Evolutionary conservation across 352 stramenopile species (phyloP).

Genomic region (Pythium aristosporum): DNA sequence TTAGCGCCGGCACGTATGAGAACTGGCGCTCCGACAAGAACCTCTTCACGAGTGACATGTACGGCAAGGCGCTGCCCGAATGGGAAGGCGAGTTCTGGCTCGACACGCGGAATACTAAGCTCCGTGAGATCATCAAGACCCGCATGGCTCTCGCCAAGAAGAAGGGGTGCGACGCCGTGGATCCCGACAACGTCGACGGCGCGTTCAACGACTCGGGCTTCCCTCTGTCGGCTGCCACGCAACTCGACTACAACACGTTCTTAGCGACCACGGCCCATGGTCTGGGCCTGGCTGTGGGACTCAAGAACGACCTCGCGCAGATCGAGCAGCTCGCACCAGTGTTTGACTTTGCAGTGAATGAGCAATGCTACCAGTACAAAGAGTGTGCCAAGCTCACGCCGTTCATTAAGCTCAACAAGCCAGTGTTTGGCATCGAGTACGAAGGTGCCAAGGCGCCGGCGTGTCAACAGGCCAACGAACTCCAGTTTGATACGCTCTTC

Average conservation of each 20-base stretch:
- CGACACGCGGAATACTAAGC: constrained; percentile 33
- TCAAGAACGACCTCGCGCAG: constrained; percentile 58
- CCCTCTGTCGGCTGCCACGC: constrained; percentile 33
- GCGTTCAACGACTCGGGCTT: constrained; percentile 39
- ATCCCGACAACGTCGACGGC: constrained; percentile 59
- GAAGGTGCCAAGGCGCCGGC: constrained; percentile 30
- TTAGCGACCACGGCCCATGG: constrained; percentile 40
- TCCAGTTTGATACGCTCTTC: constrained; percentile 42
- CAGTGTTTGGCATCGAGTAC: constrained; percentile 67
- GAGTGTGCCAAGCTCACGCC: constrained; percentile 39
- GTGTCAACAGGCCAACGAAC: constrained; percentile 32
- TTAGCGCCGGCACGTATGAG: constrained; percentile 52
- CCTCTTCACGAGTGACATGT: constrained; percentile 37
- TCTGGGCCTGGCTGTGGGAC: constrained; percentile 40
- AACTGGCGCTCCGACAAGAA: constrained; percentile 47
- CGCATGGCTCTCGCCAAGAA: constrained; percentile 43
- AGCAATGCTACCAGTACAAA: constrained; percentile 53
- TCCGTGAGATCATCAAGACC: constrained; percentile 40
- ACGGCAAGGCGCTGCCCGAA: constrained; percentile 29
- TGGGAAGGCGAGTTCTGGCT: constrained; percentile 44
- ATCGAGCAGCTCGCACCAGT: constrained; percentile 34
- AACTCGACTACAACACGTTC: constrained; percentile 53
- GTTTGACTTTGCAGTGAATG: constrained; percentile 64
- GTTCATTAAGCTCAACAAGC: constrained; percentile 50
- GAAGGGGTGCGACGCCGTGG: constrained; percentile 56